Percentiles rank a stretch among this genome's conserved stretches.
Evolutionary conservation across 495 filamentous ascomycete genomes (phyloP).

Genomic region (Trichoderma erinaceum): DNA sequence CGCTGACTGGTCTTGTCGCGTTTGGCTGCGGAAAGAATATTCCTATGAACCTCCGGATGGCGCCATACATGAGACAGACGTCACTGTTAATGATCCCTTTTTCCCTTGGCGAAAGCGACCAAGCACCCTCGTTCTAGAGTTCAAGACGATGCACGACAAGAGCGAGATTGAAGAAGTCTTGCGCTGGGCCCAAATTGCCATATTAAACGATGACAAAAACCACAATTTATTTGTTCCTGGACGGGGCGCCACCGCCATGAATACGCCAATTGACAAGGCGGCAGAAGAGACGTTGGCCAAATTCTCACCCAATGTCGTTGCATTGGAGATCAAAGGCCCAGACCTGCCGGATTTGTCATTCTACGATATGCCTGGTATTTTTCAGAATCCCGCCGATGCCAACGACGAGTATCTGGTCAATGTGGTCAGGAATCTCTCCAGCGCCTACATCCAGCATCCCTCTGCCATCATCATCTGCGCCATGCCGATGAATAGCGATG

Average conservation of each 20-base stretch:
- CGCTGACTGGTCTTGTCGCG: constrained; percentile 54
- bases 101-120: constrained; percentile 37
- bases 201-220: constrained; percentile 51
- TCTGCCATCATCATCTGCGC: constrained; percentile 70
- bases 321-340: constrained; percentile 64
- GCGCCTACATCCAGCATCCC: constrained; percentile 55
- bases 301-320: constrained; percentile 73
- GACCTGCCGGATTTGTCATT: constrained; percentile 65
- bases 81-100: constrained; percentile 37
- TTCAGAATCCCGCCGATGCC: constrained; percentile 55
- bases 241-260: constrained; percentile 28
- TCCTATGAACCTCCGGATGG: constrained; percentile 32
- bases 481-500: constrained; percentile 66
- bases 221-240: constrained; percentile 46
- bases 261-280: constrained; percentile 27
- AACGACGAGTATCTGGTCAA: constrained; percentile 59
- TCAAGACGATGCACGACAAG: constrained; percentile 38
- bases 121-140: constrained; percentile 27
- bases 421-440: constrained; percentile 62
- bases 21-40: constrained; percentile 57
- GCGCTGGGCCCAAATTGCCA: constrained; percentile 64
- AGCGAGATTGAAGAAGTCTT: constrained; percentile 53
- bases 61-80: constrained; percentile 30
- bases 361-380: constrained; percentile 76
- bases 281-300: constrained; percentile 43